Evolutionary conservation across 257 asterid genomes (phyloP), one percentile per base, ranked within the genome.

Genomic region (Gardenia jasminoides): DNA sequence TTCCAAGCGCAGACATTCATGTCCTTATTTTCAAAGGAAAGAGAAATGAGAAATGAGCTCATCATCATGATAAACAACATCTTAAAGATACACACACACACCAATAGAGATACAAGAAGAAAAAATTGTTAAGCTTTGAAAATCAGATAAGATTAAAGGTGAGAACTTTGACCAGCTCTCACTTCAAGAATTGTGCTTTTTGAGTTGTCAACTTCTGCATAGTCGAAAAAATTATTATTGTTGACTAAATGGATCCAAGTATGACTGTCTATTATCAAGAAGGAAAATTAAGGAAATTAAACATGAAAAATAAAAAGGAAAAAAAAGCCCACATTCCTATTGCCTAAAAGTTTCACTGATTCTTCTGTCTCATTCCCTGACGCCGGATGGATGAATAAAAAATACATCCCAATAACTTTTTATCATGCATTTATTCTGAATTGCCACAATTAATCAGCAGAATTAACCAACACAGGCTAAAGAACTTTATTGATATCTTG

Each of bases 121-220:
- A 43, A 16, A 17, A 59, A 72, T 6, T 22, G 24, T 47, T 16
- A 56, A 78, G 41, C 28, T 28, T 71, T 31, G 30, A 71, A 59
- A 62, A 20, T 41, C 48, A 73, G 73, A 65, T 70, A 70, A 33
- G 66, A 79, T 46, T 46, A 41, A 47, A 64, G 74, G 74, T 33
- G 78, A 47, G 59, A 73, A 75, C 75, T 73, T 64, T 72, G 79
- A 79, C 61, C 56, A 70, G 52, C 65, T 50, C 74, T 47, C 22
- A 50, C 52, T 10, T 58, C 58, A 31, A 6, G 65, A 31, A 75
- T 13, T 36, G 50, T 74, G 31, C 28, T 24, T 74, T 58, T 19
- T 72, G 78, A 56, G 20, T 16, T 43, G 33, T 48, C 68, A 48
- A 62, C 44, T n/a, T 15, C n/a, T 72, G 30, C n/a, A 33, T 9